These are phyloP conservation scores for Penicillium italicum DNA, from an alignment of 2,329 filamentous ascomycete genomes.

Conservation along the genomic window DNA sequence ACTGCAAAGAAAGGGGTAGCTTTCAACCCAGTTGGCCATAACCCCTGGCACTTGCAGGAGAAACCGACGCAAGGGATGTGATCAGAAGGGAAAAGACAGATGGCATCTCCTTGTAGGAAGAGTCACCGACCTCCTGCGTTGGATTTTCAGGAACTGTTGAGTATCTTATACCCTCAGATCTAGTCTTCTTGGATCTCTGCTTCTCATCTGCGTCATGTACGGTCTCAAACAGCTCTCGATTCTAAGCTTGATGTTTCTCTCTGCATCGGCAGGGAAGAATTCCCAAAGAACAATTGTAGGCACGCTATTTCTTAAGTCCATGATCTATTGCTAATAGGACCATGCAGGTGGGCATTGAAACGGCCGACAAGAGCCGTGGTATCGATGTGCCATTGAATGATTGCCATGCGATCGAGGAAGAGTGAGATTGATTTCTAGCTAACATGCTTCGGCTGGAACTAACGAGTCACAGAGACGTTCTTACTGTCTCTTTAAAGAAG, in stretches of 20 bases:
- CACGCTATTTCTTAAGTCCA: not conserved
- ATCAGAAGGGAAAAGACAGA: not conserved
- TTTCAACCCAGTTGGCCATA: not conserved
- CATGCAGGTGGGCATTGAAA: conserved; percentile 22
- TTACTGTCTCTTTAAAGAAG: conserved; percentile 21
- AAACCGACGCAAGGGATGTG: conserved; percentile 4
- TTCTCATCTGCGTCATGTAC: conserved; percentile 14
- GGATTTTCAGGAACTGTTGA: not conserved
- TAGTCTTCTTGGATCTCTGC: not conserved
- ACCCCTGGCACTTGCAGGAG: conserved; percentile 2
- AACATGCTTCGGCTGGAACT: not conserved
- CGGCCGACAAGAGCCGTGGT: conserved; percentile 16
- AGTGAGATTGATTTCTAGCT: conserved; percentile 12
- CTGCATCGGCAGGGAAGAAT: conserved; percentile 15
- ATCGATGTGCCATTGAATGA: conserved; percentile 22
- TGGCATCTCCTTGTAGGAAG: not conserved
- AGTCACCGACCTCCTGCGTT: not conserved
- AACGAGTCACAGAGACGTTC: conserved; percentile 14
- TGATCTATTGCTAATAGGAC: not conserved
- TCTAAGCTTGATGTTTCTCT: conserved; percentile 23
- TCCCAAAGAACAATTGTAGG: conserved; percentile 15
- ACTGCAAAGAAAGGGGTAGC: not conserved
- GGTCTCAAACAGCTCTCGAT: conserved; percentile 20
- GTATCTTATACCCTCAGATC: not conserved
- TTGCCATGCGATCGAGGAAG: conserved; percentile 22